These are phyloP conservation scores for Boletellus deceptivus DNA, from an alignment of 1,284 basidiomycete genomes.

Conservation along the genomic window DNA sequence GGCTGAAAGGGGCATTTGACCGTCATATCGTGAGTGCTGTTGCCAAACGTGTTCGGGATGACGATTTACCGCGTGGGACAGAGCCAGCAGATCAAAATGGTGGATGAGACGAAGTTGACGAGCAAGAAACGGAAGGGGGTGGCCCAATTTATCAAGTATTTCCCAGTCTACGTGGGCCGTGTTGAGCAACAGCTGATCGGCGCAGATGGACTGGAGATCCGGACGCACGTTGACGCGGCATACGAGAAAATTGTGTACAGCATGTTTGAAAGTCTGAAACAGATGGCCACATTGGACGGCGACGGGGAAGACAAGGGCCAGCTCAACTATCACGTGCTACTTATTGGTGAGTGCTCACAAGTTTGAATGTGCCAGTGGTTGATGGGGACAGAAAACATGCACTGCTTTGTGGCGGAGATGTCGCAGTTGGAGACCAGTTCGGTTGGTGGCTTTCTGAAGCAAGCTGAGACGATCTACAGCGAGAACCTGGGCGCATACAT, in stretches of 20 bases:
- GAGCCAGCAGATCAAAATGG: slow-evolving; percentile 86
- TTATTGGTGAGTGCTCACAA: slow-evolving; percentile 72
- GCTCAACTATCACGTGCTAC: slow-evolving; percentile 92
- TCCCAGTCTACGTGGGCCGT: slow-evolving; percentile 84
- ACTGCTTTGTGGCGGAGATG: slow-evolving; percentile 85
- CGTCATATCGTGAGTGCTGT: slow-evolving; percentile 67
- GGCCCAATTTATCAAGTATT: slow-evolving; percentile 90
- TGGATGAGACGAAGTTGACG: slow-evolving; percentile 88
- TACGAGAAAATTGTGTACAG: slow-evolving; percentile 86
- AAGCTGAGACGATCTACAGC: slow-evolving; percentile 82
- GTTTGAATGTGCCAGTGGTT: slow-evolving; percentile 1
- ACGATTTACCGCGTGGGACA: slow-evolving; percentile 31
- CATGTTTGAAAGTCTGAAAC: slow-evolving; percentile 92
- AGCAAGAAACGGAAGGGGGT: slow-evolving; percentile 93
- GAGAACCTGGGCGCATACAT: slow-evolving; percentile 87
- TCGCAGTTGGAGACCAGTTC: slow-evolving; percentile 68
- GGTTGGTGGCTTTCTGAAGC: slow-evolving; percentile 65
- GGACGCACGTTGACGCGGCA: slow-evolving; percentile 74
- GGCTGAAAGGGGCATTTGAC: slow-evolving; percentile 72
- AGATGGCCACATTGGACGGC: slow-evolving; percentile 90
- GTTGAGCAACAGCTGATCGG: slow-evolving; percentile 87
- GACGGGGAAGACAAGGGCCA: slow-evolving; percentile 95
- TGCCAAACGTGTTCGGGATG: not conserved
- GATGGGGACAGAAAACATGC: slow-evolving; percentile 82
- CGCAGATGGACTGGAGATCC: slow-evolving; percentile 75